Conservation (phyloP, 441 rosid genomes). For the Erodium texanum region DNA sequence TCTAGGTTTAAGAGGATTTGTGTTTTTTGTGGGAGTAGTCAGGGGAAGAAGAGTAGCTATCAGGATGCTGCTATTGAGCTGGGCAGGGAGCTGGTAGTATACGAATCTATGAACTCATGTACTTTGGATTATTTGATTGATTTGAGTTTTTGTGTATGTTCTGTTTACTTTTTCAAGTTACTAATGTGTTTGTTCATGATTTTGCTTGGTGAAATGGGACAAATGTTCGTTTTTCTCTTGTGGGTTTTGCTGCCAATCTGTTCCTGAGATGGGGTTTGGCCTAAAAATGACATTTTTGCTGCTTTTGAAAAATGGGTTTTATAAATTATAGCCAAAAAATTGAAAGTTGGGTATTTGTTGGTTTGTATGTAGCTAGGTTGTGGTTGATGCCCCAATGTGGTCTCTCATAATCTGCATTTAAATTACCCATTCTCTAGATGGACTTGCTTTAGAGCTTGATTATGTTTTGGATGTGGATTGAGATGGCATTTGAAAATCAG, state of each 20-base stretch:
- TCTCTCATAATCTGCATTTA: background rate
- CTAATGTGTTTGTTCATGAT: background rate
- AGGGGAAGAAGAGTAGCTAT: slow-evolving; percentile 85
- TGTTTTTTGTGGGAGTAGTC: slow-evolving; percentile 97
- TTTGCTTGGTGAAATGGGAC: background rate
- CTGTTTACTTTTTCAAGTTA: slow-evolving; percentile 6
- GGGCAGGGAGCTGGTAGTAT: slow-evolving; percentile 76
- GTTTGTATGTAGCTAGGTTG: background rate
- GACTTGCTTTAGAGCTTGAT: background rate
- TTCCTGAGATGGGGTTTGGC: background rate
- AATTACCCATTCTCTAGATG: background rate
- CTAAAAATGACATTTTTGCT: background rate
- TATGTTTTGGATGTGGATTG: background rate
- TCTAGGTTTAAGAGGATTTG: slow-evolving; percentile 86
- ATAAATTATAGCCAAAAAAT: background rate
- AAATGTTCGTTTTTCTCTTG: background rate
- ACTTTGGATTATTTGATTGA: slow-evolving; percentile 8
- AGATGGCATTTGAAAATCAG: background rate
- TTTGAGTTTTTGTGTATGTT: background rate
- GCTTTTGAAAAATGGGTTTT: background rate
- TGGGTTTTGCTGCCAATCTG: slow-evolving; percentile 3
- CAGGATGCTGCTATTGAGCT: slow-evolving; percentile 97
- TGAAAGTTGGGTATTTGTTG: background rate
- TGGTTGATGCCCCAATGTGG: background rate
- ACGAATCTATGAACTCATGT: background rate